Evolutionary conservation across 352 stramenopile species (phyloP).

Genomic region (Blastocystis sp.): DNA sequence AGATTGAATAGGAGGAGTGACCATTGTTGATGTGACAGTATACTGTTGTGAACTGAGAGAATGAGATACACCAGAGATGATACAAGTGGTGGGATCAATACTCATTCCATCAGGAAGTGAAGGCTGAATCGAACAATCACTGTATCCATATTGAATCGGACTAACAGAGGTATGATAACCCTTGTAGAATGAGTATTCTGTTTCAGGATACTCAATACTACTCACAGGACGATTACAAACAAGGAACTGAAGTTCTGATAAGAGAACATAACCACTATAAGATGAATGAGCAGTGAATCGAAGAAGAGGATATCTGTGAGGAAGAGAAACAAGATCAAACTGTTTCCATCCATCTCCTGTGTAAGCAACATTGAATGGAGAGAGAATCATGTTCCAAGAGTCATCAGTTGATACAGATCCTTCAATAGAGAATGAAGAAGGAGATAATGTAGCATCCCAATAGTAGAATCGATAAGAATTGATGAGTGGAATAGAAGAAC

Average conservation of each 20-base stretch:
- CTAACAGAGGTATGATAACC: background rate
- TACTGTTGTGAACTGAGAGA: background rate
- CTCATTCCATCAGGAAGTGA: background rate
- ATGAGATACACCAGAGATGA: background rate
- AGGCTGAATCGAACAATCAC: background rate
- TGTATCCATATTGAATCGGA: background rate
- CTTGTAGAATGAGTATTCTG: background rate
- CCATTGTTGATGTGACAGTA: background rate
- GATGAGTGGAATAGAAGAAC: no score
- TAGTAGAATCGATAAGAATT: no score
- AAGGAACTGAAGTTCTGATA: background rate
- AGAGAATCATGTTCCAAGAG: no score
- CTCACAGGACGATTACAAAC: background rate
- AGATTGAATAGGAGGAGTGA: background rate
- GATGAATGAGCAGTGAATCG: background rate
- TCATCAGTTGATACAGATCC: no score
- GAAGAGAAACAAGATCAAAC: no score
- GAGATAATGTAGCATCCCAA: no score
- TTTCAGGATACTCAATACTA: background rate
- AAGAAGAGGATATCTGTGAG: background rate
- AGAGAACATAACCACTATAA: background rate
- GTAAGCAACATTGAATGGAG: no score
- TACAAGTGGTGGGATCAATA: background rate
- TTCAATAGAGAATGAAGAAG: no score
- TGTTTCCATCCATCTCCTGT: no score